Conservation (phyloP, 768 basidiomycete genomes). For the Hygrophoropsis aurantiaca region DNA sequence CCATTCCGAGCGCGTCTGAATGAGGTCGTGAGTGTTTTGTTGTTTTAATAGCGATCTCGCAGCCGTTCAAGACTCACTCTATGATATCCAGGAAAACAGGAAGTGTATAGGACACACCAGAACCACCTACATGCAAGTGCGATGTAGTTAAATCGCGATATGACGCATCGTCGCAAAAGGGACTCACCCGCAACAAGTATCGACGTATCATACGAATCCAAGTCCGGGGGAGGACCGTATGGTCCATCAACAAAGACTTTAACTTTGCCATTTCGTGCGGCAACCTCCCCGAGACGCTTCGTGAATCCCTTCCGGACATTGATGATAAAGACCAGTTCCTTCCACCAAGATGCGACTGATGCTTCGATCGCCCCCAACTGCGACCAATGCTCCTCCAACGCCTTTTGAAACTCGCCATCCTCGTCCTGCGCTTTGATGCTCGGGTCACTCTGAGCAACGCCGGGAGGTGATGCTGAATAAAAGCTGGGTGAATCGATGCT, state of each 20-base stretch:
- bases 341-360: slow-evolving; percentile 17
- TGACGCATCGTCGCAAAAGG: slow-evolving; percentile 39
- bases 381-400: not conserved
- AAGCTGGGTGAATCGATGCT: slow-evolving; percentile 32
- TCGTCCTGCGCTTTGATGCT: not conserved
- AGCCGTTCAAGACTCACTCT: slow-evolving; percentile 29
- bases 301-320: slow-evolving; percentile 66
- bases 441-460: not conserved
- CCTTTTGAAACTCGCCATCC: no score
- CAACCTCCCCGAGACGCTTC: slow-evolving; percentile 39
- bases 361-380: not conserved
- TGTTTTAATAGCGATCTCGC: not conserved
- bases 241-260: slow-evolving; percentile 61
- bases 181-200: slow-evolving; percentile 51
- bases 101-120: slow-evolving; percentile 48
- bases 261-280: slow-evolving; percentile 28
- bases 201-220: slow-evolving; percentile 43
- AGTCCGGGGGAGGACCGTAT: slow-evolving; percentile 45
- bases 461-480: not conserved
- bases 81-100: slow-evolving; percentile 44
- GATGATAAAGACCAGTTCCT: slow-evolving; percentile 57
- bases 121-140: slow-evolving; percentile 36
- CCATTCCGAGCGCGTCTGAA: slow-evolving; percentile 21
- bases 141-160: not conserved
- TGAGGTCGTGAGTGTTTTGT: not conserved